A percentile compares a stretch with the other conserved stretches of the same genome.
Evolutionary conservation across 169 alveolate species (phyloP).

Genomic region (Toxoplasma gondii): DNA sequence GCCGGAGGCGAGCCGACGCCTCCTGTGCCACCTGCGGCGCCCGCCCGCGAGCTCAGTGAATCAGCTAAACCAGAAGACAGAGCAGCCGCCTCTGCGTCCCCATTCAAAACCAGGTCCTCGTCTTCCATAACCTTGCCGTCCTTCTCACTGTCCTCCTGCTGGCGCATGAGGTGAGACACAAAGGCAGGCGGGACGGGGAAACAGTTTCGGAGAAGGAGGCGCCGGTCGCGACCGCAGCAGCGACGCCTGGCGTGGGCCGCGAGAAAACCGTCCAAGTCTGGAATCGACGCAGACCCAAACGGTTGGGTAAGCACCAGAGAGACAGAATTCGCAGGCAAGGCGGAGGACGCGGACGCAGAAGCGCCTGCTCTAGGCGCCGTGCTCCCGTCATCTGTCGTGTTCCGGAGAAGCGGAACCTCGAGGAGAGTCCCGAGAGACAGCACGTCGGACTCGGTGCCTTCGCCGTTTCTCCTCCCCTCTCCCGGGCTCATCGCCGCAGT

Average conservation of each 20-base stretch:
- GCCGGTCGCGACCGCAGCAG: neutral
- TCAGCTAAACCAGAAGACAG: neutral
- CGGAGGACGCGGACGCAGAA: too few relatives aligned
- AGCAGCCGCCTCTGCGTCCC: neutral
- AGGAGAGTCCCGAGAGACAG: neutral
- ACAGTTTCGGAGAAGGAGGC: neutral
- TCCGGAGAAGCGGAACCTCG: neutral
- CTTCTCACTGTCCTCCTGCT: slow-evolving; percentile 1
- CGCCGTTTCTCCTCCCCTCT: neutral
- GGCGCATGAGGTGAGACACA: neutral
- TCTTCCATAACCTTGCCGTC: neutral
- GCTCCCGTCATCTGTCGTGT: neutral
- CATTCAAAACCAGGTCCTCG: neutral
- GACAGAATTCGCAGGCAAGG: neutral
- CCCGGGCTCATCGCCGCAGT: neutral
- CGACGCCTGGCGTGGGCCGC: neutral
- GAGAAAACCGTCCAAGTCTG: neutral
- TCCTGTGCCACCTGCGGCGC: neutral
- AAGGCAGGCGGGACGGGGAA: slow-evolving; percentile 2
- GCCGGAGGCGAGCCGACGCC: neutral
- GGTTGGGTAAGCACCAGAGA: slow-evolving; percentile 1
- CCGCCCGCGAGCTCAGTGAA: neutral
- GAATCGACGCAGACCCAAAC: neutral
- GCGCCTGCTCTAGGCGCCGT: too few relatives aligned
- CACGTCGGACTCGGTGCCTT: neutral